Percentiles rank a stretch among this genome's conserved stretches.
These are phyloP conservation scores for Lactarius hatsudake DNA, from an alignment of 768 basidiomycete genomes.

Conservation along the genomic window DNA sequence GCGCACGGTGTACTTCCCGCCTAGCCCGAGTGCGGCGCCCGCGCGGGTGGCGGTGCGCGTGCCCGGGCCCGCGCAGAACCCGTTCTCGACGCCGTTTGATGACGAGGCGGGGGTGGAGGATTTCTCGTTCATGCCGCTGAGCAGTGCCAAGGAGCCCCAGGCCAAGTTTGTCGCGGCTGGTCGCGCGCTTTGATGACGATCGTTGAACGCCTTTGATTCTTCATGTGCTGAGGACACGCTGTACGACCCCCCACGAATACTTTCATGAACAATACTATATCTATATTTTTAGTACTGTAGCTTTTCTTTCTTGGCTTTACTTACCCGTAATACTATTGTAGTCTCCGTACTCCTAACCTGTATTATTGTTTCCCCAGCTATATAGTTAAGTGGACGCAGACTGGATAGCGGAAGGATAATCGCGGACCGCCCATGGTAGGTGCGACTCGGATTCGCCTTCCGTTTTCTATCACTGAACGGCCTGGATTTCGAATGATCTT, in stretches of 20 bases:
- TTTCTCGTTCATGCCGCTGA: slow-evolving; percentile 14
- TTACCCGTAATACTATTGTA: background rate
- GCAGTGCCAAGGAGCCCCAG: background rate
- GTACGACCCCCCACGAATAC: background rate
- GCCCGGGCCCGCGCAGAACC: slow-evolving; percentile 47
- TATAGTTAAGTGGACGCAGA: no score
- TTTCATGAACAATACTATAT: background rate
- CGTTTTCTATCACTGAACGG: no score
- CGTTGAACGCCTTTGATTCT: background rate
- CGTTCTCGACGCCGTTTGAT: slow-evolving; percentile 79
- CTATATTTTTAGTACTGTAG: background rate
- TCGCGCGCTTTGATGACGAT: slow-evolving; percentile 16
- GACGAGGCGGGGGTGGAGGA: slow-evolving; percentile 44
- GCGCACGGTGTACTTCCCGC: slow-evolving; percentile 25
- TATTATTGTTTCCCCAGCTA: no score
- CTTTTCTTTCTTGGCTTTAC: background rate
- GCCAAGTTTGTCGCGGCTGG: slow-evolving; percentile 5
- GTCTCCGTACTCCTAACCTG: background rate
- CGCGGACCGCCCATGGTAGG: no score
- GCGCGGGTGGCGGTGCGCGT: slow-evolving; percentile 31
- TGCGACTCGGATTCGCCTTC: no score
- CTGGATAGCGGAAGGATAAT: background rate
- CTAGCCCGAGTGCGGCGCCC: slow-evolving; percentile 44
- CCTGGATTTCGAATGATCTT: no score
- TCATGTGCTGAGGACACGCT: background rate